These are phyloP conservation scores for Sutorius australiensis DNA, from an alignment of 768 basidiomycete genomes.

Conservation along the genomic window DNA sequence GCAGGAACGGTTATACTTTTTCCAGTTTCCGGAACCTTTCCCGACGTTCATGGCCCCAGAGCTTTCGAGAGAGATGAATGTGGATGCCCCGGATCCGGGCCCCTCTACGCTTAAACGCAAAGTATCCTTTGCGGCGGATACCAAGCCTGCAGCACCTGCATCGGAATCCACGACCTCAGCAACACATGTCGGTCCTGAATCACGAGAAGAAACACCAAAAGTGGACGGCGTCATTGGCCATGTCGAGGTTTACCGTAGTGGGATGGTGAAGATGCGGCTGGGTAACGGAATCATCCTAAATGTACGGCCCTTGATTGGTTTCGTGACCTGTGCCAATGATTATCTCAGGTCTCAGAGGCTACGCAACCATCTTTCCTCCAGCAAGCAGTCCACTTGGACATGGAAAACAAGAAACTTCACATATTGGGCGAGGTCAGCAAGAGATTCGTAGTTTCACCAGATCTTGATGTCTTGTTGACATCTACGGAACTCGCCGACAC, in stretches of 20 bases:
- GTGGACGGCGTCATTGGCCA: conserved; percentile 80
- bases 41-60: conserved; percentile 54
- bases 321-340: neutral
- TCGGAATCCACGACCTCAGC: conserved; percentile 21
- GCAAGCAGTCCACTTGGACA: conserved; percentile 75
- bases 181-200: conserved; percentile 17
- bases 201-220: conserved; percentile 31
- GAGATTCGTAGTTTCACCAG: conserved; percentile 79
- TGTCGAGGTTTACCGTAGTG: conserved; percentile 81
- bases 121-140: conserved; percentile 64
- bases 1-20: conserved; percentile 76
- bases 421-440: conserved; percentile 87
- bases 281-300: conserved; percentile 79
- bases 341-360: conserved; percentile 66
- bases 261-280: conserved; percentile 82
- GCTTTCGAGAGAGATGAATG: conserved; percentile 32
- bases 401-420: conserved; percentile 50
- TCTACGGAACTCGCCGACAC: conserved; percentile 58
- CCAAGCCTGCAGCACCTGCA: conserved; percentile 44
- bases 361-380: conserved; percentile 87
- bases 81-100: conserved; percentile 28
- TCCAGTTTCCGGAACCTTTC: conserved; percentile 87
- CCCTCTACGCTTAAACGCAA: conserved; percentile 34
- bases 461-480: conserved; percentile 69
- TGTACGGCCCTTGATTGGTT: conserved; percentile 37